phyloP scores from a whole-genome alignment of 352 stramenopile species.

The Plasmopara viticola region DNA sequence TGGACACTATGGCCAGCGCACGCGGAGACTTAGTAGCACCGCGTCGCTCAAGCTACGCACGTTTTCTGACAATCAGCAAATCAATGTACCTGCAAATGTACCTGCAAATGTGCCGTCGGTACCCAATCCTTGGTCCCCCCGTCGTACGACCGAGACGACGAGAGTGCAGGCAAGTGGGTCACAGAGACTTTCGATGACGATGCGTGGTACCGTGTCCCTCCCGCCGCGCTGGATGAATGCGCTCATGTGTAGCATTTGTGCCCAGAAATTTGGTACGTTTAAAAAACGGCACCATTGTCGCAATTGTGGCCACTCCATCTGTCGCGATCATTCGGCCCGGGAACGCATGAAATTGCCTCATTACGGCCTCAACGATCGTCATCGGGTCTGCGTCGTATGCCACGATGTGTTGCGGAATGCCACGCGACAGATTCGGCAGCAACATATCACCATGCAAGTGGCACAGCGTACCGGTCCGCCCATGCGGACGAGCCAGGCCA shows the following conservation, averaged over 20 bases:
- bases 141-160: conserved; percentile 24
- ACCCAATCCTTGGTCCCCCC: conserved; percentile 23
- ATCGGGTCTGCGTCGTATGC: conserved; percentile 81
- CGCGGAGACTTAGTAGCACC: conserved; percentile 34
- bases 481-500: conserved; percentile 17
- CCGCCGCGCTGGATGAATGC: conserved; percentile 81
- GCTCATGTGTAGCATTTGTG: conserved; percentile 79
- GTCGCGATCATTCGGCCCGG: conserved; percentile 74
- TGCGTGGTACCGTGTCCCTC: conserved; percentile 45
- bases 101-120: conserved; percentile 6
- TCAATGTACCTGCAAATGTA: conserved; percentile 11
- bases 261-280: conserved; percentile 70
- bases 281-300: conserved; percentile 85
- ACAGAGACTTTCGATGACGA: conserved; percentile 23
- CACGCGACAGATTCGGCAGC: conserved; percentile 26
- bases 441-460: conserved; percentile 25
- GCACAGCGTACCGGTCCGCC: conserved; percentile 20
- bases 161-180: conserved; percentile 36
- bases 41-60: conserved; percentile 49
- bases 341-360: conserved; percentile 78
- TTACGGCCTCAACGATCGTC: conserved; percentile 68
- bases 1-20: conserved; percentile 20
- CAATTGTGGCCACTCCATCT: conserved; percentile 85
- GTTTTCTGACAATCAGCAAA: conserved; percentile 56
- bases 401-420: conserved; percentile 66